These are phyloP conservation scores for Dictyostelium brefeldianum DNA, from an alignment of 78 protist species.

Conservation along the genomic window DNA sequence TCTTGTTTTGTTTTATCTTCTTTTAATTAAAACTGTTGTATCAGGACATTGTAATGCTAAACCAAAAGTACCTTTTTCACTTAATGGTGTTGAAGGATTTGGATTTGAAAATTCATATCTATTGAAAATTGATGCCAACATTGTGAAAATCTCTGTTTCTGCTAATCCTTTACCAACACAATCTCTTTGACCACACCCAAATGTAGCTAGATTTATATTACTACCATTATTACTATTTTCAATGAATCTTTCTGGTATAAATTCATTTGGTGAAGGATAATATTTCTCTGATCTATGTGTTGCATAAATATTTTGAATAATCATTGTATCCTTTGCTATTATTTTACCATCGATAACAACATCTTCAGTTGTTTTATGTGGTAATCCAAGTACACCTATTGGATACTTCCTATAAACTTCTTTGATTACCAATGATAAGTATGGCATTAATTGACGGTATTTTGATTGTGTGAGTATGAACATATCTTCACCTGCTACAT, in stretches of 20 bases:
- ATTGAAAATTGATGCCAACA: background rate
- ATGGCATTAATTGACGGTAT: slow-evolving; percentile 7
- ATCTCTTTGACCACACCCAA: slow-evolving; percentile 13
- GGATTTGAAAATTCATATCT: slow-evolving; percentile 35
- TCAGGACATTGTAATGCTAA: background rate
- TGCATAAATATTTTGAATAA: slow-evolving; percentile 15
- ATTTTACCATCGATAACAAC: background rate
- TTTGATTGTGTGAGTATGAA: background rate
- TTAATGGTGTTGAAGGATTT: background rate
- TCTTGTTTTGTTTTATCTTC: too few species aligned
- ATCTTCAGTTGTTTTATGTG: slow-evolving; percentile 23
- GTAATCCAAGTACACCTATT: slow-evolving; percentile 18
- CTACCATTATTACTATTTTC: background rate
- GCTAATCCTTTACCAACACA: slow-evolving; percentile 34
- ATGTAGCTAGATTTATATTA: background rate
- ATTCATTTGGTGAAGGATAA: background rate
- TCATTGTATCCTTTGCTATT: slow-evolving; percentile 29
- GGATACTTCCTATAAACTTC: slow-evolving; percentile 37
- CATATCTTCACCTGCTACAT: background rate
- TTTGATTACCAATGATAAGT: background rate
- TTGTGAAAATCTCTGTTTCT: slow-evolving; percentile 7
- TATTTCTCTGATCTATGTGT: background rate
- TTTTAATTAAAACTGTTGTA: background rate
- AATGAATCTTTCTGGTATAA: slow-evolving; percentile 42
- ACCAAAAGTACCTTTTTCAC: background rate